Conservation (phyloP, 1,284 basidiomycete genomes). For the Fistulinella staudtii region DNA sequence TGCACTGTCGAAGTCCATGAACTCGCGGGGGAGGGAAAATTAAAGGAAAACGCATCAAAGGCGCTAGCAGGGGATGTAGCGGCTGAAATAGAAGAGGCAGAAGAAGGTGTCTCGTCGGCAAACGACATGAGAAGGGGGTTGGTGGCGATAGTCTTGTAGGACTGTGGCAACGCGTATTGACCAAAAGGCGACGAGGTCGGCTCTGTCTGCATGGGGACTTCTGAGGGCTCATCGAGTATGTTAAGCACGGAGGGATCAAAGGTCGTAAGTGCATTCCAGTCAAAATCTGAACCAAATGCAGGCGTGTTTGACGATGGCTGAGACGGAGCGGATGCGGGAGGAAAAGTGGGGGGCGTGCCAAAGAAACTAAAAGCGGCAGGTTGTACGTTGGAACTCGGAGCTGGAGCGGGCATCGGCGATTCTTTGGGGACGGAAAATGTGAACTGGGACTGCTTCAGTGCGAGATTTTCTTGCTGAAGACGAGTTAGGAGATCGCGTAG, state of each 20-base stretch:
- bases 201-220: slow-evolving; percentile 55
- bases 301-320: slow-evolving; percentile 19
- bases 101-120: slow-evolving; percentile 47
- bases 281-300: slow-evolving; percentile 42
- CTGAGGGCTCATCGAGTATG: slow-evolving; percentile 55
- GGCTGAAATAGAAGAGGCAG: slow-evolving; percentile 22
- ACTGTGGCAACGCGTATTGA: slow-evolving; percentile 36
- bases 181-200: slow-evolving; percentile 43
- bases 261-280: slow-evolving; percentile 59
- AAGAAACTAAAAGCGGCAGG: slow-evolving; percentile 31
- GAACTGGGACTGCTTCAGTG: slow-evolving; percentile 68
- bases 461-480: slow-evolving; percentile 75
- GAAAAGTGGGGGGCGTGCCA: slow-evolving; percentile 24
- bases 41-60: slow-evolving; percentile 25
- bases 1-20: slow-evolving; percentile 38
- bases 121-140: slow-evolving; percentile 81
- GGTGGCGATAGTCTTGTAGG: slow-evolving; percentile 70
- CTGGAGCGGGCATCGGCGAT: slow-evolving; percentile 19
- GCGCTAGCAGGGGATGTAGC: slow-evolving; percentile 17
- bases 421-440: slow-evolving; percentile 67
- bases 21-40: slow-evolving; percentile 21
- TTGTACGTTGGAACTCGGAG: slow-evolving; percentile 22
- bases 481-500: slow-evolving; percentile 71
- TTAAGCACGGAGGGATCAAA: slow-evolving; percentile 64
- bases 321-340: slow-evolving; percentile 22